Evolutionary conservation across 306 rosid species (phyloP), one percentile per base, ranked within the genome.

Genomic region (Castanopsis chinensis): DNA sequence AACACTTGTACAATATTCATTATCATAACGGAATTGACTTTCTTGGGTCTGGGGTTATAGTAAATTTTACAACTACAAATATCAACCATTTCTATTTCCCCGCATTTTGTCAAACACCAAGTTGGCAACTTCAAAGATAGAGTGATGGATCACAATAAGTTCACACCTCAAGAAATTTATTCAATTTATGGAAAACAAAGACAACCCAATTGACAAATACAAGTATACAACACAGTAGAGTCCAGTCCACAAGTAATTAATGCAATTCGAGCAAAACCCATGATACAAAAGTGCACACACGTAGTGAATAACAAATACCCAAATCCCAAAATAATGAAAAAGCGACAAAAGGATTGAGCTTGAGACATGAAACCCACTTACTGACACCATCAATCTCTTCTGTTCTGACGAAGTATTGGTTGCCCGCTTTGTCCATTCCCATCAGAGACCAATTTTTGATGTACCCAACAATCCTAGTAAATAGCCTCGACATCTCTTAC

Each of bases 391-490:
- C 99, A 53, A 94, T 8, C 69, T 86, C 87, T 80, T 91, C 97
- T 14, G 73, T 84, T 84, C 80, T 87, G 52, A 90, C 69, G 80
- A 94, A 92, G 84, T 92, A 94, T 69, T 77, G 84, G 76, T 94
- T 94, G 70, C 98, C 97, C 14, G 90, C 75, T 87, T 86, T 92
- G 84, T 94, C 98, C 23, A 72, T 73, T 59, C 98, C 97, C 59
- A 71, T 90, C 83, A 49, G 72, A 75, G 75, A 85, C 84, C 91
- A 86, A 71, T 58, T 85, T 84, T 82, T 75, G 27, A 92, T 80
- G 64, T 84, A 84, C 83, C 88, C 89, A 75, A 80, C 80, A 80
- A 92, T 79, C 80, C 80, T 92, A 61, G 86, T 84, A 18, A 95
- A 51, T 55, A 91, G 61, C 85, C 90, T 92, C 83, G 90, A 89